Conservation (phyloP, 2,329 filamentous ascomycete genomes). For the Boeremia lycopersici region DNA sequence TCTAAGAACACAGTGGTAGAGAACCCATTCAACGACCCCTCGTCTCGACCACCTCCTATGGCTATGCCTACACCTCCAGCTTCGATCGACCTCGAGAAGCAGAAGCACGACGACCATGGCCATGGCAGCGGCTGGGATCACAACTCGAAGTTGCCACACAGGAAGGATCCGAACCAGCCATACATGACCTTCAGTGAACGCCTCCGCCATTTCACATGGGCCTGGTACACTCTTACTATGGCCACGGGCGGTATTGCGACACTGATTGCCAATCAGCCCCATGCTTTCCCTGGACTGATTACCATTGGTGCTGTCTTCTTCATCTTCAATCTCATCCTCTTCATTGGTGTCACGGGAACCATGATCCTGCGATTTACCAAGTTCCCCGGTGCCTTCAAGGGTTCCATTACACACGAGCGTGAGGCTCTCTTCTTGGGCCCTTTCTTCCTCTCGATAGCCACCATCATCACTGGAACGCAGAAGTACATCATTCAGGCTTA, state of each 20-base stretch:
- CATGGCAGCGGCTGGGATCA: conserved; percentile 31
- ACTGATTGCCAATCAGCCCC: conserved; percentile 52
- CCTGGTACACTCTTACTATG: conserved; percentile 57
- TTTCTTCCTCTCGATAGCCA: conserved; percentile 50
- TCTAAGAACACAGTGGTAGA: conserved; percentile 29
- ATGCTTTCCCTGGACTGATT: conserved; percentile 56
- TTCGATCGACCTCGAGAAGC: conserved; percentile 39
- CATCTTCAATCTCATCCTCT: conserved; percentile 58
- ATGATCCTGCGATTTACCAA: conserved; percentile 54
- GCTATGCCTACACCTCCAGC: conserved; percentile 23
- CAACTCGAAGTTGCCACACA: conserved; percentile 35
- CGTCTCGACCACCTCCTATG: conserved; percentile 18
- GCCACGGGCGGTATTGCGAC: conserved; percentile 55
- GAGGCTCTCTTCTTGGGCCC: conserved; percentile 58
- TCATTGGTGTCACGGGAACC: conserved; percentile 40
- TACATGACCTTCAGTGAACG: conserved; percentile 36
- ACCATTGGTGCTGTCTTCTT: conserved; percentile 60
- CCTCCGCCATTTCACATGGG: conserved; percentile 54
- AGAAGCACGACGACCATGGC: conserved; percentile 30
- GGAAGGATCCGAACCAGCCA: conserved; percentile 43
- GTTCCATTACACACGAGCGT: conserved; percentile 56
- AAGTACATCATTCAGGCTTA: conserved; percentile 43
- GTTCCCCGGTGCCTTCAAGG: conserved; percentile 52
- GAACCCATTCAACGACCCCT: conserved; percentile 26
- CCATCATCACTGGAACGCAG: conserved; percentile 52